Base-by-base conservation (phyloP, 192 early-diverging fungal species). In the Obelidium mucronatum region DNA sequence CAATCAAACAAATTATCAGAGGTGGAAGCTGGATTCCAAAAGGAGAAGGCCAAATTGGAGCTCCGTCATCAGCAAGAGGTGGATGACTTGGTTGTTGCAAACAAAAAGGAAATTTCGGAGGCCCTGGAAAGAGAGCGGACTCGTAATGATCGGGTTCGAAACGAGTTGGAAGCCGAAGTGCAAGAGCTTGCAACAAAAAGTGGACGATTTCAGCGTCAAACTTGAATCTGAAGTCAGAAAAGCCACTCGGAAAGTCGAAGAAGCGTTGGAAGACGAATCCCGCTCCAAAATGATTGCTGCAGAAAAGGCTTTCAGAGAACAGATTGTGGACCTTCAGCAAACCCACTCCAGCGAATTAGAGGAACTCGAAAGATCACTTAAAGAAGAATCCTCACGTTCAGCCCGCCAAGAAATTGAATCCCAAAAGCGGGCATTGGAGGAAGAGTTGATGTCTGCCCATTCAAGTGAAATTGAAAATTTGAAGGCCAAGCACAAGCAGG, bases 61-160 rank as follows among this genome's bases (percentile, higher is more conserved):
- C 5, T 28, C 17, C 42, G 58, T 19, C 73, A 80, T 59, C 31
- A 71, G 59, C 64, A 54, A 8, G 79, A 75, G 64, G 1, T 80
- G n/a, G 58, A 67, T 30, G 68, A 48, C 2, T 53, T 79, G 59
- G 53, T 19, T 37, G 0, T 30, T 17, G 15, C 22, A 3, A 60
- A 68, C 35, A 24, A 77, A 55, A 2, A 1, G 13, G 78, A 79
- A 36, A 4, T 67, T 13, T 34, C 69, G 35, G 72, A 72, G 34
- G 74, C 39, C 1, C 30, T 40, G 13, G 54, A 66, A 22, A n/a
- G 35, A 2, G 65, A 67, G 40, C 24, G 55, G 26, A 4, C 52
- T 19, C n/a, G 64, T 28, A 42, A 65, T 36, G 74, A 51, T 22
- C 40, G 67, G 17, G 54, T 77, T 1, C 36, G 60, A 28, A 24